Evolutionary conservation across 2,329 filamentous ascomycete genomes (phyloP).

Genomic region (Curvularia lunata): DNA sequence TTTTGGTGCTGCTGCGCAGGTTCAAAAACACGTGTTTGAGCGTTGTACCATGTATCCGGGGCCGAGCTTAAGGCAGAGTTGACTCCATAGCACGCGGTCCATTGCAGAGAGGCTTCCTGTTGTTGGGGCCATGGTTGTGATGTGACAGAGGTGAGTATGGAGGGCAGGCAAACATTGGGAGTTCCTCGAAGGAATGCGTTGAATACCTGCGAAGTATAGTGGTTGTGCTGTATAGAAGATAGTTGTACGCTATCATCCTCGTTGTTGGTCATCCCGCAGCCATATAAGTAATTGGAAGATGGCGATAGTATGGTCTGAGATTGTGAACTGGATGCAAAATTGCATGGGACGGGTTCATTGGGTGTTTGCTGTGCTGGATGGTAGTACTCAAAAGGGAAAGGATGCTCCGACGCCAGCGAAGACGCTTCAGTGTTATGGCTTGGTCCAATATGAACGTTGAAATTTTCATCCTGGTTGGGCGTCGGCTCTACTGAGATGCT

Average conservation of each 20-base stretch:
- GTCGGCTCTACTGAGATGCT: slow-evolving; percentile 2
- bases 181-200: background rate
- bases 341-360: background rate
- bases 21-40: background rate
- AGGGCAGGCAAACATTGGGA: background rate
- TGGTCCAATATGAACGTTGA: background rate
- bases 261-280: no score
- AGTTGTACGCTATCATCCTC: background rate
- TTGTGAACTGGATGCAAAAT: background rate
- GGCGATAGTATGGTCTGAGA: background rate
- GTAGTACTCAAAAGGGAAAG: background rate
- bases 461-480: background rate
- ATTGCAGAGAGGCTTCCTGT: background rate
- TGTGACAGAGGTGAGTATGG: background rate
- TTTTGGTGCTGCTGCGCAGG: background rate
- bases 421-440: no score
- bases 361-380: background rate
- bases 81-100: background rate
- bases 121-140: background rate
- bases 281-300: background rate
- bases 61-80: background rate
- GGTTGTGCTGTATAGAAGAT: background rate
- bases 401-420: no score
- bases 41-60: background rate
- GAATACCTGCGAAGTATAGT: background rate